phyloP scores from a whole-genome alignment of 2,329 filamentous ascomycete species.

The Trematosphaeria pertusa region DNA sequence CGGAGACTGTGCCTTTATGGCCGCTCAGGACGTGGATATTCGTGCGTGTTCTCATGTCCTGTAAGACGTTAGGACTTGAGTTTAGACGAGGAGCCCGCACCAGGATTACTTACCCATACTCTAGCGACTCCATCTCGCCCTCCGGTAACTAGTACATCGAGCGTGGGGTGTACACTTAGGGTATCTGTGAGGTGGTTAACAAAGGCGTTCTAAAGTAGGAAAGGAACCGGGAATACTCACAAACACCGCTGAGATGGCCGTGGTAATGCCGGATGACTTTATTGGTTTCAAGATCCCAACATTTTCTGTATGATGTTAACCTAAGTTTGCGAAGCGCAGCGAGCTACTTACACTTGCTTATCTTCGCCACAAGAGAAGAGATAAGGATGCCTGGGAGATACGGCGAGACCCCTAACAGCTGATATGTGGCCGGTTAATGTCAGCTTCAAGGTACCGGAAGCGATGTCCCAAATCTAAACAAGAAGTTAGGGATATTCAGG shows the following conservation, averaged over 20 bases:
- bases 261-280: slow-evolving; percentile 89
- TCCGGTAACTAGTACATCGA: slow-evolving; percentile 93
- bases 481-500: too few species aligned
- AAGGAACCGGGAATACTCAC: too few species aligned
- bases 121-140: slow-evolving; percentile 92
- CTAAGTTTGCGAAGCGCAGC: too few species aligned
- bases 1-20: slow-evolving; percentile 88
- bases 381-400: slow-evolving; percentile 93
- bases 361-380: slow-evolving; percentile 98
- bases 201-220: too few species aligned
- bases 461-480: too few species aligned
- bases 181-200: too few species aligned
- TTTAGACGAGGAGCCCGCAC: too few species aligned
- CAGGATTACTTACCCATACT: too few species aligned
- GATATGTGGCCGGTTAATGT: slow-evolving; percentile 41
- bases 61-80: too few species aligned
- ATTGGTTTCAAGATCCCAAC: slow-evolving; percentile 99
- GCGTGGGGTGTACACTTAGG: slow-evolving; percentile 87
- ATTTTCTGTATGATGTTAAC: too few species aligned
- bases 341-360: slow-evolving; percentile 99
- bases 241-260: slow-evolving; percentile 94
- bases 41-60: slow-evolving; percentile 75
- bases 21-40: slow-evolving; percentile 94
- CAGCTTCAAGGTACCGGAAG: slow-evolving; percentile 65
- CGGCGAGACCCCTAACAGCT: slow-evolving; percentile 71